Base-by-base conservation (phyloP, 75 land plant genomes). In the Picea sitchensis region DNA sequence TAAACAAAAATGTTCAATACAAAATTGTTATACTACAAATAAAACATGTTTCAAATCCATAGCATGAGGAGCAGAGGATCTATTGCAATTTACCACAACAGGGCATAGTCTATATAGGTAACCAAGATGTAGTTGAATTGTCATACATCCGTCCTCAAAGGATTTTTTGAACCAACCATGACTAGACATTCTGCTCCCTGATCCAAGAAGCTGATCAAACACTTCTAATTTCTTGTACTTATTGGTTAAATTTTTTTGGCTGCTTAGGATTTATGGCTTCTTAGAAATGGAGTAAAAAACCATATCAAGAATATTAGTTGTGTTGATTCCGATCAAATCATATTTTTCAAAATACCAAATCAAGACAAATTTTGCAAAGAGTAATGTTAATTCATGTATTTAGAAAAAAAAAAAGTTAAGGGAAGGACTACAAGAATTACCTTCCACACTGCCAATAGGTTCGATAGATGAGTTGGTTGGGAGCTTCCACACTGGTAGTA, bases 191-290 rank as follows among this genome's bases (percentile, higher is more conserved):
- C 86, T 74, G 31, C 64, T 79, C 61, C 86, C 76, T n/a, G 74
- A 76, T 63, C 59, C 30, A 26, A 26, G 26, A 26, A 26, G 26
- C 20, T 82, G 82, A 61, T 79, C 34, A 31, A 72, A 76, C n/a
- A 84, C 82, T 41, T 86, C 87, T 60, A 83, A 61, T 58, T 38
- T 26, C 36, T 82, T 65, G 31, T 84, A 86, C 54, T 82, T 86
- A 36, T 64, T 36, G 2, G 85, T 79, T 58, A 80, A 59, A 65
- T 73, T 36, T 47, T 17, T 21, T 18, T 67, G 18, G n/a, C n/a
- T n/a, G n/a, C n/a, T n/a, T n/a, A n/a, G n/a, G n/a, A n/a, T n/a
- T n/a, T n/a, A n/a, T n/a, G n/a, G n/a, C n/a, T n/a, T n/a, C n/a
- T n/a, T n/a, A n/a, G n/a, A n/a, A n/a, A n/a, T n/a, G n/a, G n/a